Evolutionary conservation across 495 filamentous ascomycete genomes (phyloP).

Genomic region (Rostrohypoxylon terebratum): DNA sequence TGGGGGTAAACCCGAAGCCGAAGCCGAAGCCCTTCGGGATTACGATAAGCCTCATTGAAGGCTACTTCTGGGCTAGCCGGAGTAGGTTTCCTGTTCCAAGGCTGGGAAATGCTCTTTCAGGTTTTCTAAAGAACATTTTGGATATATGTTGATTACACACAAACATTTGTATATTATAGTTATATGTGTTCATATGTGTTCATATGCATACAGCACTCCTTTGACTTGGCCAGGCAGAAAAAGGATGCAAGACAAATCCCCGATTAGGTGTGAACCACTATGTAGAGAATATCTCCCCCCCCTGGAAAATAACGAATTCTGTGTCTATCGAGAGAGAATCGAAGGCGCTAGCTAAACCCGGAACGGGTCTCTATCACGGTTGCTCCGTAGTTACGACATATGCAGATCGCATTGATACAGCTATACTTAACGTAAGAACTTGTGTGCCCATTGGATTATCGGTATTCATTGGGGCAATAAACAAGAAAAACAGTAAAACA

Average conservation of each 20-base stretch:
- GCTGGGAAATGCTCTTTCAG: not conserved
- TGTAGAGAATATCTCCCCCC: not conserved
- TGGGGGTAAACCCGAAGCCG: not conserved
- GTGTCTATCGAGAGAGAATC: not conserved
- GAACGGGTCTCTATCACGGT: not conserved
- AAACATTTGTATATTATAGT: not conserved
- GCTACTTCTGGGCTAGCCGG: too few species aligned
- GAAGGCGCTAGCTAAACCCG: not conserved
- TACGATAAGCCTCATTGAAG: conserved; percentile 24
- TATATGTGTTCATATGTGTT: not conserved
- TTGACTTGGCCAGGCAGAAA: not conserved
- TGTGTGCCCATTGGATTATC: conserved; percentile 17
- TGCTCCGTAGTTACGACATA: not conserved
- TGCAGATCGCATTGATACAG: not conserved
- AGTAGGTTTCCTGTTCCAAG: not conserved
- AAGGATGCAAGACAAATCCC: not conserved
- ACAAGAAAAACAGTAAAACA: conserved; percentile 13
- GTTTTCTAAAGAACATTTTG: not conserved
- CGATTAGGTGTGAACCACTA: not conserved
- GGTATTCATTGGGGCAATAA: conserved; percentile 27
- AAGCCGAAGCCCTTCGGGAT: not conserved
- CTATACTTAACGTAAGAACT: not conserved
- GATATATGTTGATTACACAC: not conserved
- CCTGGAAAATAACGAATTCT: not conserved
- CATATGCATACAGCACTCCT: not conserved